Percentiles rank a stretch among this genome's conserved stretches.
Evolutionary conservation across 129 eudicot genomes (phyloP).

Genomic region (Erigeron canadensis): DNA sequence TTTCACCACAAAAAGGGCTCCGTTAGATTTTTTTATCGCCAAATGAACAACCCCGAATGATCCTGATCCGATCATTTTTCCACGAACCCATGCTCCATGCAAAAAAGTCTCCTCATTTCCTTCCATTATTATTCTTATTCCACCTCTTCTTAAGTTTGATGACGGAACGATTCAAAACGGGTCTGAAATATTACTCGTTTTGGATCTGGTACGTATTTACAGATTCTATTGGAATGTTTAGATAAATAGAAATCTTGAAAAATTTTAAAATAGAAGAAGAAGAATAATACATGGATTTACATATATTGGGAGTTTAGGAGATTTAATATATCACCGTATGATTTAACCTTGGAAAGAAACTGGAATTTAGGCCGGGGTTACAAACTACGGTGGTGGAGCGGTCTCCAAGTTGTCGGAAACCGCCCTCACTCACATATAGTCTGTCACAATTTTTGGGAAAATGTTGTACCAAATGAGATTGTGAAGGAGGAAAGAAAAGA

Average conservation of each 20-base stretch:
- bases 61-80: constrained; percentile 68
- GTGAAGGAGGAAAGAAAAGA: constrained; percentile 31
- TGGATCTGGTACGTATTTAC: constrained; percentile 18
- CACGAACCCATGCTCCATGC: constrained; percentile 63
- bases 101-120: constrained; percentile 21
- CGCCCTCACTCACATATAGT: constrained; percentile 44
- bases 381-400: constrained; percentile 48
- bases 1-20: constrained; percentile 63
- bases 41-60: constrained; percentile 61
- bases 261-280: constrained; percentile 23
- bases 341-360: constrained; percentile 12
- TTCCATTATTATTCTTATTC: constrained; percentile 25
- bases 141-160: constrained; percentile 21
- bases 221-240: constrained; percentile 18
- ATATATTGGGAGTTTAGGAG: constrained; percentile 14
- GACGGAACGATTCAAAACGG: not conserved
- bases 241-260: constrained; percentile 4
- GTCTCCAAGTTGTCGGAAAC: constrained; percentile 46
- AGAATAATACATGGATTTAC: constrained; percentile 18
- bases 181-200: constrained; percentile 29
- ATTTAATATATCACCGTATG: constrained; percentile 15
- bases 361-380: constrained; percentile 24
- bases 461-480: constrained; percentile 20
- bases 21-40: constrained; percentile 67
- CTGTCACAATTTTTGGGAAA: constrained; percentile 16